Conservation (phyloP, 306 rosid species). For the Aeschynomene evenia region DNA sequence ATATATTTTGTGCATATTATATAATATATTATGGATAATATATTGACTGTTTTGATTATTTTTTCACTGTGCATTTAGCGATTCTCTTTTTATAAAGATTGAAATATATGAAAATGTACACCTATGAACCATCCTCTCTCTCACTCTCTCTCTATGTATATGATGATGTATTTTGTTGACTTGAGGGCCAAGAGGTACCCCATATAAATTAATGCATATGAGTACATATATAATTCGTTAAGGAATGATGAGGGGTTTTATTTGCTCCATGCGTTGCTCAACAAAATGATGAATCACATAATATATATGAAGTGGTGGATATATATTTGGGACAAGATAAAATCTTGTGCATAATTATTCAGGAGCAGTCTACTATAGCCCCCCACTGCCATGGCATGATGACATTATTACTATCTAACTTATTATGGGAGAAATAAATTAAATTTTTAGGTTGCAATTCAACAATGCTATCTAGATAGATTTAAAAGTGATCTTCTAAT, state of each 20-base stretch:
- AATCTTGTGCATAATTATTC: slow-evolving; percentile 3
- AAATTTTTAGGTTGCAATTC: not conserved
- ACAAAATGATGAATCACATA: slow-evolving; percentile 4
- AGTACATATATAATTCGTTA: not conserved
- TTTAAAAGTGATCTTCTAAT: too few relatives aligned
- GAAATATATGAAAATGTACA: too few relatives aligned
- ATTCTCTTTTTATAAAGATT: too few relatives aligned
- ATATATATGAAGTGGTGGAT: not conserved
- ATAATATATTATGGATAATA: too few relatives aligned
- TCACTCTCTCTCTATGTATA: too few relatives aligned
- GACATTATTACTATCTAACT: not conserved
- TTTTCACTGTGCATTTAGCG: too few relatives aligned
- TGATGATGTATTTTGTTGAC: not conserved
- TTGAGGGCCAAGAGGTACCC: not conserved
- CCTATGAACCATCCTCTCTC: too few relatives aligned
- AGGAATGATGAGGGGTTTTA: not conserved
- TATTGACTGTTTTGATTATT: too few relatives aligned
- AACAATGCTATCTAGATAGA: too few relatives aligned
- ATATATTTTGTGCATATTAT: too few relatives aligned
- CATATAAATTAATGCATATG: not conserved
- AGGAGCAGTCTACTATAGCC: slow-evolving; percentile 1
- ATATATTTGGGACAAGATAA: slow-evolving; percentile 12
- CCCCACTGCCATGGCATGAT: not conserved
- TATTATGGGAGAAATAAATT: not conserved
- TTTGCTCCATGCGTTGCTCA: not conserved